Evolutionary conservation across 805 yeast species (phyloP), one percentile per base, ranked within the genome.

Genomic region (Starmerella floris): DNA sequence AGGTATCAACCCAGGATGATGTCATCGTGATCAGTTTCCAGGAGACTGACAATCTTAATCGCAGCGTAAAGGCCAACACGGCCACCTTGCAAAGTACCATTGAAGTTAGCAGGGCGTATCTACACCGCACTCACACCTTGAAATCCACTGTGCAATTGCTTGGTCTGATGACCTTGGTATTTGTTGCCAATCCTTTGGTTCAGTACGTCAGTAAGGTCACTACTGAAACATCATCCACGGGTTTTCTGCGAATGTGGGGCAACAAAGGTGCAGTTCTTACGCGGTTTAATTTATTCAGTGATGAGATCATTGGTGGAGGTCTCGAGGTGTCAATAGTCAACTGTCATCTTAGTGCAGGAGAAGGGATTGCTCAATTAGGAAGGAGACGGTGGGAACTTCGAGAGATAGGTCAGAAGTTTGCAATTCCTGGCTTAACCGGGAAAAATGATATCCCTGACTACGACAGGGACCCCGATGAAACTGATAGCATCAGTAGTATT

Each of bases 1-100:
- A 25, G 10, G 39, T 31, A 6, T 39, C 44, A 11, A 53, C 60
- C 17, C 47, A 60, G 25, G 74, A 79, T 36, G 30, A 19, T 27
- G 60, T 87, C 3, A 78, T 83, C 17, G 79, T 79, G 2, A 68
- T 91, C 49, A 95, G 94, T 5, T 67, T 91, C 40, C 94, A 91
- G 59, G 98, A 91, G 30, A 35, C 55, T 19, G 83, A 77, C 55
- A 67, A 68, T 5, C 64, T 54, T 11, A 49, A 44, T 30, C 55
- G 57, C 40, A 62, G 57, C 33, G 43, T 60, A 26, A 56, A 55
- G 32, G 57, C 66, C 10, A 62, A 59, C 46, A 46, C 52, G 23
- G 50, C 43, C 15, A 64, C 65, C 0, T 48, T 59, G 35, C 49
- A 49, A 13, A 35, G 49, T 4, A 53, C 58, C 30, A 44, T 50